Evolutionary conservation across 305 asterid species (phyloP).

Genomic region (Fraxinus nigra): DNA sequence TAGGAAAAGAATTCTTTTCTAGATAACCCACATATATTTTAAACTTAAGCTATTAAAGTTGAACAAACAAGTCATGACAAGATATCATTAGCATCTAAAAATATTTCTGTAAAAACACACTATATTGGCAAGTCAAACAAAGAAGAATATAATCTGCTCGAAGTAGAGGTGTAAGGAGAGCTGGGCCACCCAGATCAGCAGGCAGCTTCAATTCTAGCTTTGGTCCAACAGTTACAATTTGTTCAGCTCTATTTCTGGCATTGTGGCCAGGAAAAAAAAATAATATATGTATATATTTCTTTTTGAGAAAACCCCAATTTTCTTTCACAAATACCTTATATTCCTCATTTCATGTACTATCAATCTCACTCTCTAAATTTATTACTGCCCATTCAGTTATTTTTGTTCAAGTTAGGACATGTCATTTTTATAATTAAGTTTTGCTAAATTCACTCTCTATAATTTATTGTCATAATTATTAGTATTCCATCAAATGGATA

Average conservation of each 20-base stretch:
- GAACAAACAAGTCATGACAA: no score
- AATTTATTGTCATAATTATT: background rate
- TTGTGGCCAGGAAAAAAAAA: background rate
- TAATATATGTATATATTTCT: no score
- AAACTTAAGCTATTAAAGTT: no score
- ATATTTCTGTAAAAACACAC: no score
- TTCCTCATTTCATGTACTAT: background rate
- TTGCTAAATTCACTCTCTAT: background rate
- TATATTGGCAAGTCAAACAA: background rate
- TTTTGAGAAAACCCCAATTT: no score
- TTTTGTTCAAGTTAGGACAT: background rate
- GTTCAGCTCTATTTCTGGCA: background rate
- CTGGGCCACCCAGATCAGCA: background rate
- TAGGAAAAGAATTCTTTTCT: no score
- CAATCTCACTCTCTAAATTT: background rate
- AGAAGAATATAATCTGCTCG: background rate
- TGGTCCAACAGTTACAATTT: background rate
- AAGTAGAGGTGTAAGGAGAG: background rate
- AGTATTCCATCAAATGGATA: background rate
- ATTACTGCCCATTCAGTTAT: background rate
- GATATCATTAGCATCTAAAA: no score
- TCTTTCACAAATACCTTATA: no score
- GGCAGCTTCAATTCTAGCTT: background rate
- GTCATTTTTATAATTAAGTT: background rate
- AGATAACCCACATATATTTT: no score